Evolutionary conservation across 805 yeast species (phyloP), one percentile per base, ranked within the genome.

Genomic region (Yarrowia sp.): DNA sequence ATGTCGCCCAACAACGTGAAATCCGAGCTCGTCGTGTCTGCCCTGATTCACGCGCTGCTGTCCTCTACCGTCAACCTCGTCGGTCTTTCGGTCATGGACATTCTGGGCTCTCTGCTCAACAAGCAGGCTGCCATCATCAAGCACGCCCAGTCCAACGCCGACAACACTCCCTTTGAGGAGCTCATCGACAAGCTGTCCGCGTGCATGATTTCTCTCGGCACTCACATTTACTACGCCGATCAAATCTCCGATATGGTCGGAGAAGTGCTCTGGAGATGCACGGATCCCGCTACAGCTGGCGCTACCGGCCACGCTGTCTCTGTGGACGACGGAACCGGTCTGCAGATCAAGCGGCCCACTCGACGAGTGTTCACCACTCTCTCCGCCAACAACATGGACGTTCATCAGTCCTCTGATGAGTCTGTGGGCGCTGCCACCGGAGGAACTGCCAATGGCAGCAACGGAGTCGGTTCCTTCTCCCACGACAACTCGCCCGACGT

Each of bases 51-150:
- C 50, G 51, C 41, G 5, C 32, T 91, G 35, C 78, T 92, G n/a
- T 81, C 87, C 0, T 87, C 95, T 0, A 86, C 86, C 43, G 90
- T 90, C 45, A 90, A 88, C 73, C 84, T 93, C 81, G 87, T 92
- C 67, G 98, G 98, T 0, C 78, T 95, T 50, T 88, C 97, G 10
- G 89, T 92, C 6, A 80, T 91, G 42, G 98, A 92, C 73, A 82
- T 89, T 42, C 80, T 89, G 73, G 84, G 86, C 67, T 84, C 69
- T 1, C 69, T 76, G 18, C 67, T 74, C 38, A 43, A 67, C 10
- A 68, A 73, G 32, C 76, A 74, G 67, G 74, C 73, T 39, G 66
- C 68, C 17, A 50, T 71, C 18, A 43, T 71, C 36, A 63, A 33
- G 10, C 28, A 42, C 18, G 65, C 45, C 15, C 45, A 76, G 47